Evolutionary conservation across 306 rosid species (phyloP).

Genomic region (Corylus avellana): DNA sequence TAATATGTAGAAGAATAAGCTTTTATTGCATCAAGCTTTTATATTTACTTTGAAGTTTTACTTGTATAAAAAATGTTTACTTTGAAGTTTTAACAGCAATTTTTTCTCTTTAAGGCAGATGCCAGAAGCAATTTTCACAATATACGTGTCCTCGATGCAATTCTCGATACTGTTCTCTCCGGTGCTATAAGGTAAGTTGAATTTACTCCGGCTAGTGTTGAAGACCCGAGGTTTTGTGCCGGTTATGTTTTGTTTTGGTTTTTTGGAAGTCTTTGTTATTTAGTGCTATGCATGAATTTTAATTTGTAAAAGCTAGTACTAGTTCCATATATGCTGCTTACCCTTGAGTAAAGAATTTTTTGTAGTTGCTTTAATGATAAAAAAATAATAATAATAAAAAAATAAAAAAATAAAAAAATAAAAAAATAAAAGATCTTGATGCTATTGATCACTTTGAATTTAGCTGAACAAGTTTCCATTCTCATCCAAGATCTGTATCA

Average conservation of each 20-base stretch:
- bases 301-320: too few relatives aligned
- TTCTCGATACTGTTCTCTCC: constrained; percentile 84
- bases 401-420: too few relatives aligned
- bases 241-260: constrained; percentile 2
- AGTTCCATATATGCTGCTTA: not conserved
- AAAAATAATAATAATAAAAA: too few relatives aligned
- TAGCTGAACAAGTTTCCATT: not conserved
- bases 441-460: not conserved
- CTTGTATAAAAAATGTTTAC: too few relatives aligned
- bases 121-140: constrained; percentile 91
- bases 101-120: constrained; percentile 40
- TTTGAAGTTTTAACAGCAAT: not conserved
- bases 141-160: constrained; percentile 97
- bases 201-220: not conserved
- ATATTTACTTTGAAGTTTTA: not conserved
- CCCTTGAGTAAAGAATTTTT: not conserved
- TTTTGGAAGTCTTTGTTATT: not conserved
- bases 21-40: not conserved
- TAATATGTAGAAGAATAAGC: too few relatives aligned
- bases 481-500: not conserved
- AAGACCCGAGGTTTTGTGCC: not conserved
- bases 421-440: not conserved
- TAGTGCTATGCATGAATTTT: not conserved
- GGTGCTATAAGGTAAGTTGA: constrained; percentile 71
- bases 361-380: not conserved